Base-by-base conservation (phyloP, 228 moss, liverwort and hornwort genomes). In the Sphagnum magellanicum region DNA sequence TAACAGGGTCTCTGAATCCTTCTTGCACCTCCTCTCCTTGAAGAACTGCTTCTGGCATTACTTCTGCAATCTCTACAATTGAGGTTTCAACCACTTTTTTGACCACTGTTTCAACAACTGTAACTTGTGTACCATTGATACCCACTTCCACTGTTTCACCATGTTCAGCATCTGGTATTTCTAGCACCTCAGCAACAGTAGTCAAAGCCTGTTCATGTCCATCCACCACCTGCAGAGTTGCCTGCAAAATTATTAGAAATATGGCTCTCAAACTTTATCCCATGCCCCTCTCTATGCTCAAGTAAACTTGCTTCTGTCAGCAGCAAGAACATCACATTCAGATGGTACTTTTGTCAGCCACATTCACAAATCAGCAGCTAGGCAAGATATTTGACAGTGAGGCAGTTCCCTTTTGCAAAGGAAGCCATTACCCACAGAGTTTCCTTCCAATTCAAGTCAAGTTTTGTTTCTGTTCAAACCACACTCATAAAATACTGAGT, bases 401-500 rank as follows among this genome's bases (percentile, higher is more conserved):
- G 32, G 32, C 32, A 32, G 32, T 32, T 32, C 32, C 32, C 1
- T 32, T 32, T 32, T 32, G 32, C 32, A 32, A 32, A 32, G 32
- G 32, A 32, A 32, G 32, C 32, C 32, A 32, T 32, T 32, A 32
- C 32, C 32, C 32, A 32, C 32, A 32, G 32, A 2, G 32, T 32
- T 32, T 32, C 59, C 15, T 59, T 59, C 15, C 15, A 59, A 11
- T 11, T 59, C 49, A 1, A 46, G 10, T 66, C 17, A 32, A 32
- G 3, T 32, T 32, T 32, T 32, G 32, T 32, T 32, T 3, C 32
- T 32, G 32, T 32, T 32, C 5, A 52, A 49, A 0, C 59, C 75
- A 69, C 67, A 78, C 77, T 9, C 67, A 70, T 48, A 63, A 59
- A 67, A 70, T 74, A 50, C 66, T 16, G 63, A 74, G 83, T n/a